A percentile compares a stretch with the other conserved stretches of the same genome.
Evolutionary conservation across 805 yeast genomes (phyloP).

Genomic region (Candida saitoana): DNA sequence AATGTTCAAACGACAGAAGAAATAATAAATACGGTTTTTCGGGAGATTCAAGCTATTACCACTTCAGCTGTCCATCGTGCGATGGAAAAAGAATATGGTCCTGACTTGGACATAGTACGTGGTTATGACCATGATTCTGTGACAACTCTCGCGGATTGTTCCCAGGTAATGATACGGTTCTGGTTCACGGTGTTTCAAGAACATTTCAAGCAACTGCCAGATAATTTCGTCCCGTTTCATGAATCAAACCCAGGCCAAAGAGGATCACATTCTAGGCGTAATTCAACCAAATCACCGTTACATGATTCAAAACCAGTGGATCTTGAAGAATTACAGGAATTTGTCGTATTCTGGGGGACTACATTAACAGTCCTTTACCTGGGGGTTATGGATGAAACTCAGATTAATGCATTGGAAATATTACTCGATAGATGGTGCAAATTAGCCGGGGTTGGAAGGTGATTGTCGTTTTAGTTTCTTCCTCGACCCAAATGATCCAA

Average conservation of each 20-base stretch:
- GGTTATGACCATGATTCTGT: constrained; percentile 42
- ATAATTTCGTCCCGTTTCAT: constrained; percentile 16
- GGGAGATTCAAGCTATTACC: constrained; percentile 40
- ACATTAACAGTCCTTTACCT: constrained; percentile 42
- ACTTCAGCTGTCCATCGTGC: constrained; percentile 47
- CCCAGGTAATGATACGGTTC: constrained; percentile 39
- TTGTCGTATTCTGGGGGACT: constrained; percentile 51
- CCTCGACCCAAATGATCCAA: constrained; percentile 4
- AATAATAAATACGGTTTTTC: constrained; percentile 24
- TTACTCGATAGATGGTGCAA: constrained; percentile 33
- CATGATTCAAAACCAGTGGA: constrained; percentile 11
- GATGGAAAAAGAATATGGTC: constrained; percentile 54
- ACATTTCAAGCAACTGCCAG: constrained; percentile 29
- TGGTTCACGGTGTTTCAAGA: constrained; percentile 58
- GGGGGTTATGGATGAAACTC: constrained; percentile 22
- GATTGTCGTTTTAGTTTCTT: constrained; percentile 3
- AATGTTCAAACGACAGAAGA: constrained; percentile 5
- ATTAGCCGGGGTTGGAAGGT: constrained; percentile 5
- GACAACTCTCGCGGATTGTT: constrained; percentile 38
- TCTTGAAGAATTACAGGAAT: constrained; percentile 25
- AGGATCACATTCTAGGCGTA: constrained; percentile 6
- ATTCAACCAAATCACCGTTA: constrained; percentile 16
- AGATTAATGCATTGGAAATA: constrained; percentile 24
- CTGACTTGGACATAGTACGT: constrained; percentile 46
- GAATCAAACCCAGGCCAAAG: constrained; percentile 9